Percentiles rank a stretch among this genome's conserved stretches.
phyloP scores from a whole-genome alignment of 495 filamentous ascomycete species.

The Penicillium egyptiacum region DNA sequence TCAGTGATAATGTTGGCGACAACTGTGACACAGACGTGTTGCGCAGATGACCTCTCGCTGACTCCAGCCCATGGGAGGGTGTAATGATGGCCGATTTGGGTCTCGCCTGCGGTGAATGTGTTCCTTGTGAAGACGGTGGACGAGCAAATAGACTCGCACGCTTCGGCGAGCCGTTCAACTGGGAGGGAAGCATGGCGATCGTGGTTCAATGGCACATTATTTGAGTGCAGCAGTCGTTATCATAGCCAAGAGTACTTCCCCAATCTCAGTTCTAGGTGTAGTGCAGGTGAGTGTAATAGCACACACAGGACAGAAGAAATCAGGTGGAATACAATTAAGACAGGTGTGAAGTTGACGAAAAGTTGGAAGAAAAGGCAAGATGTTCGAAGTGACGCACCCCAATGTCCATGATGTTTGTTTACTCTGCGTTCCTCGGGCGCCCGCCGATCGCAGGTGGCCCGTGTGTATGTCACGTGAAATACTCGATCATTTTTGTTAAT shows the following conservation, averaged over 20 bases:
- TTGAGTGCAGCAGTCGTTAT: conserved; percentile 15
- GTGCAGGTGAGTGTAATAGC: neutral
- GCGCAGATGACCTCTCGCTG: conserved; percentile 50
- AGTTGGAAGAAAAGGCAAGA: conserved; percentile 11
- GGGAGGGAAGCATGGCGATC: conserved; percentile 45
- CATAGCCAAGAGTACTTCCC: conserved; percentile 19
- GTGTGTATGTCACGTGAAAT: conserved; percentile 31
- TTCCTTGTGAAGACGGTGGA: conserved; percentile 58
- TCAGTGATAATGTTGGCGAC: conserved; percentile 29
- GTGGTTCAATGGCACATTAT: conserved; percentile 39
- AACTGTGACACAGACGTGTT: conserved; percentile 57
- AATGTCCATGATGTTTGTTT: conserved; percentile 41
- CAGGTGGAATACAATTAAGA: neutral
- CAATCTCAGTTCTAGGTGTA: neutral
- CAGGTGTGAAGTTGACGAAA: conserved; percentile 7
- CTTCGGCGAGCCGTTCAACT: conserved; percentile 52
- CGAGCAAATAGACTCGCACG: conserved; percentile 75
- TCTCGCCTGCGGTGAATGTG: conserved; percentile 46
- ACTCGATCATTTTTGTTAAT: conserved; percentile 21
- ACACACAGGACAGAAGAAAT: conserved; percentile 9
- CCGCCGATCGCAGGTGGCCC: conserved; percentile 36
- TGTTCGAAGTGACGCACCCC: conserved; percentile 24
- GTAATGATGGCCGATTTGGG: conserved; percentile 73
- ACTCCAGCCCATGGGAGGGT: conserved; percentile 48
- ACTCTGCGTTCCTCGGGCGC: conserved; percentile 43